Evolutionary conservation across 805 yeast species (phyloP).

Genomic region (Pichia heedii): DNA sequence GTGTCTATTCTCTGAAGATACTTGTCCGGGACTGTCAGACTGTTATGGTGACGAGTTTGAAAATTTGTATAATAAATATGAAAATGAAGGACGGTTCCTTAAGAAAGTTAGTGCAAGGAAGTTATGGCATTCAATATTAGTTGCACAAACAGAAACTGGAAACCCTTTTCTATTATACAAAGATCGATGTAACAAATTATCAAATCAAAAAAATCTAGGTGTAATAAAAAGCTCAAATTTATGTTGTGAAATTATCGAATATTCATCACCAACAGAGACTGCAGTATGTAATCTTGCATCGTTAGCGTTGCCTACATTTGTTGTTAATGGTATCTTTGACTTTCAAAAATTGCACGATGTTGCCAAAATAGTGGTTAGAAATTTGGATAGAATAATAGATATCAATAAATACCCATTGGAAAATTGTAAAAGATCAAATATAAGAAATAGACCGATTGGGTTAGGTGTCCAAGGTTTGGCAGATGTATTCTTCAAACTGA

Average conservation of each 20-base stretch:
- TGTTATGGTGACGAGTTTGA: conserved; percentile 80
- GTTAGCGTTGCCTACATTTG: conserved; percentile 75
- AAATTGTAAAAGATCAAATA: conserved; percentile 66
- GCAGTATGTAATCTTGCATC: conserved; percentile 96
- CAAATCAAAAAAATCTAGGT: conserved; percentile 89
- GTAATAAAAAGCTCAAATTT: conserved; percentile 86
- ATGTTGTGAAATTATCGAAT: conserved; percentile 92
- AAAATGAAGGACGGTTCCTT: conserved; percentile 54
- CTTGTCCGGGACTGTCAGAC: conserved; percentile 79
- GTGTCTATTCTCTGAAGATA: conserved; percentile 86
- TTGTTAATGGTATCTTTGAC: conserved; percentile 46
- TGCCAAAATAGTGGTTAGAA: conserved; percentile 67
- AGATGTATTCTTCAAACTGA: conserved; percentile 70
- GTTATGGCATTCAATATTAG: conserved; percentile 81
- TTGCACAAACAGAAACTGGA: conserved; percentile 94
- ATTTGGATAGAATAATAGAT: conserved; percentile 78
- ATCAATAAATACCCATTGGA: conserved; percentile 76
- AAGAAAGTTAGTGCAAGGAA: conserved; percentile 75
- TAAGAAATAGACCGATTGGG: conserved; percentile 88
- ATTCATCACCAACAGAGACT: conserved; percentile 83
- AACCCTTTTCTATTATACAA: conserved; percentile 92
- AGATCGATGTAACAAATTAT: conserved; percentile 80
- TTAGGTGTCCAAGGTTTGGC: conserved; percentile 97
- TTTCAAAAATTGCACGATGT: conserved; percentile 68
- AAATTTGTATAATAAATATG: conserved; percentile 62